These are phyloP conservation scores for Cryptomeria japonica DNA, from an alignment of 75 land plant genomes.

Conservation along the genomic window DNA sequence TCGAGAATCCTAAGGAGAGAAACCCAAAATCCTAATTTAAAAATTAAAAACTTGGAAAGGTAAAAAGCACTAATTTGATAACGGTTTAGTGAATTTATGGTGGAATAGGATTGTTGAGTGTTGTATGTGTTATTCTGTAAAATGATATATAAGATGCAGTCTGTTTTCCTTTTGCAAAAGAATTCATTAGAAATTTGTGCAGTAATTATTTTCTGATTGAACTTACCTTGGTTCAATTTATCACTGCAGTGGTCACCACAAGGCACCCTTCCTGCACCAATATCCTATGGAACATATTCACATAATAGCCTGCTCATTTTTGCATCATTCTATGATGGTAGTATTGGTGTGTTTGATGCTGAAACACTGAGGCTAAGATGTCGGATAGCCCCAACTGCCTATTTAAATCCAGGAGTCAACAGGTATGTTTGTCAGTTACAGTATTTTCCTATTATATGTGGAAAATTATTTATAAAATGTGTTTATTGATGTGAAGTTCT, in stretches of 20 bases:
- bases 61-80: too few species aligned
- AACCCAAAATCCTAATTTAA: too few species aligned
- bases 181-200: background rate
- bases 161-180: background rate
- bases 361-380: conserved; percentile 52
- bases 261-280: conserved; percentile 41
- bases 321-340: conserved; percentile 58
- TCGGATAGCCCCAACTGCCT: conserved; percentile 32
- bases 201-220: background rate
- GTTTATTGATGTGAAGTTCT: background rate
- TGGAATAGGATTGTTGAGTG: too few species aligned
- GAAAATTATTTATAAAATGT: background rate
- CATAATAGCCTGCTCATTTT: conserved; percentile 60
- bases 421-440: background rate
- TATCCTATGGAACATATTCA: conserved; percentile 56
- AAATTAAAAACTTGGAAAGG: too few species aligned
- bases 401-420: background rate
- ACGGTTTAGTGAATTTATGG: too few species aligned
- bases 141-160: background rate
- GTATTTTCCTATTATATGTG: background rate
- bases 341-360: conserved; percentile 60
- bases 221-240: background rate
- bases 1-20: too few species aligned
- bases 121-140: background rate
- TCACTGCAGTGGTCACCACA: conserved; percentile 62